These are phyloP conservation scores for barrel medic (Medicago truncatula) DNA, from an alignment of 306 rosid species.

Conservation along the genomic window MtrunA17r5.0-ANR NC_053047.1:39234001-39234500, in stretches of 20 bases:
- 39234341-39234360: neutral
- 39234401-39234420: slow-evolving; percentile 15
- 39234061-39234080: too few species aligned
- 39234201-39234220: too few species aligned
- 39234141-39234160: too few species aligned
- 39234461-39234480: slow-evolving; percentile 2
- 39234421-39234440: slow-evolving; percentile 14
- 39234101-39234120: too few species aligned
- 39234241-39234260: neutral
- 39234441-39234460: slow-evolving; percentile 17
- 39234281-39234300: neutral
- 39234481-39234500: slow-evolving; percentile 35
- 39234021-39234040: too few species aligned
- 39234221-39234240: too few species aligned
- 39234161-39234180: too few species aligned
- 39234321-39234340: neutral
- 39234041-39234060: too few species aligned
- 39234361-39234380: neutral
- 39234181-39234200: too few species aligned
- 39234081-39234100: too few species aligned
- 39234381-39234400: neutral
- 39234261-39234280: neutral
- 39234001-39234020: too few species aligned
- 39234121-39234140: too few species aligned
- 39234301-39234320: neutral